Base-by-base conservation (phyloP, 2,329 filamentous ascomycete species). In the Mycosphaerelloides madeirae region DNA sequence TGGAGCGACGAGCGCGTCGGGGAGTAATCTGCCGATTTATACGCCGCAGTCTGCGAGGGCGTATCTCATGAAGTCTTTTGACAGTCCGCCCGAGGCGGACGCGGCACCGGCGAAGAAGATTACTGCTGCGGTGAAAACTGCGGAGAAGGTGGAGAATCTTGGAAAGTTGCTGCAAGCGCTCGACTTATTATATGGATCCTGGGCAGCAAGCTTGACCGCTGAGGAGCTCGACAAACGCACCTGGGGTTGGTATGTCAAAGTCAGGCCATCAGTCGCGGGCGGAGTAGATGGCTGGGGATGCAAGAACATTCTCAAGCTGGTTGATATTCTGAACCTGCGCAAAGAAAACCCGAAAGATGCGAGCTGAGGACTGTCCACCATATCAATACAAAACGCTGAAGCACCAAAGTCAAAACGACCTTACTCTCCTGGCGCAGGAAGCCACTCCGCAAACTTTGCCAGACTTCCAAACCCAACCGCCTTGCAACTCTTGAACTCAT, bases 281-380 rank as follows among this genome's bases (percentile, higher is more conserved):
- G 89, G 88, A 0, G 78, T 79, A 37, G 78, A 80, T 15, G 88
- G 89, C 1, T 95, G 88, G 88, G 88, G 88, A 20, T 85, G 84
- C 11, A 93, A 91, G 65, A 87, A 85, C 1, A 69, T 72, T 42
- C 71, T 95, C 20, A 80, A 73, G 54, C 63, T 94, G 29, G 69
- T 69, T 12, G 79, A 80, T 53, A 86, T 95, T 31, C 62, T 90
- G 52, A 73, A 74, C 7, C 58, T 87, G 50, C 73, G 77, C 45
- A 15, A 34, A 37, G 3, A 39, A 25, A 25, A 25, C 6, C 22
- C 9, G 5, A 9, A 25, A 9, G 22, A 25, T 25, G 22, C 22
- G 22, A 25, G 22, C 9, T 25, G 22, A 25, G 22, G 5, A 25
- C 22, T 9, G 22, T 25, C 22, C 22, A 25, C 22, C 22, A 25